Evolutionary conservation across 1,139 yeast species (phyloP).

Genomic region (Magnusiomyces paraingens): DNA sequence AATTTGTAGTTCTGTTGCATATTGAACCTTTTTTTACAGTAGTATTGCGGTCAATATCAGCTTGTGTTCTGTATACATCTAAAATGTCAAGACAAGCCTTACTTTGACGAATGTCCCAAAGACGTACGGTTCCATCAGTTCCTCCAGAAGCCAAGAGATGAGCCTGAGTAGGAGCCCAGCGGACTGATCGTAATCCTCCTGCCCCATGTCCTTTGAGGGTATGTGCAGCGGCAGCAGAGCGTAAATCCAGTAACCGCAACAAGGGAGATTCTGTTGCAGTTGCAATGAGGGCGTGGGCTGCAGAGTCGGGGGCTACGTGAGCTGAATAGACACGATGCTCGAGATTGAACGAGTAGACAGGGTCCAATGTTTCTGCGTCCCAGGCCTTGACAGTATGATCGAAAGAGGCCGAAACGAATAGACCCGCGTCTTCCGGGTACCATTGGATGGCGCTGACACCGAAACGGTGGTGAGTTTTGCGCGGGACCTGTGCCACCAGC

Average conservation of each 20-base stretch:
- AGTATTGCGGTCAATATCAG: background rate
- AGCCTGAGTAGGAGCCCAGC: conserved; percentile 69
- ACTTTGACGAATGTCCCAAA: conserved; percentile 76
- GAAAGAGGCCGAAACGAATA: conserved; percentile 77
- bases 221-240: conserved; percentile 65
- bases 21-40: conserved; percentile 6
- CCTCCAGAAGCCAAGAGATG: conserved; percentile 70
- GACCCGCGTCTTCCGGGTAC: conserved; percentile 89
- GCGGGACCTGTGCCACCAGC: conserved; percentile 34
- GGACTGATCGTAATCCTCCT: conserved; percentile 56
- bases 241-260: conserved; percentile 63
- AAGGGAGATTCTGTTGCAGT: conserved; percentile 66
- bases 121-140: conserved; percentile 49
- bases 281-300: conserved; percentile 53
- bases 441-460: conserved; percentile 73
- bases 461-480: conserved; percentile 54
- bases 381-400: conserved; percentile 74
- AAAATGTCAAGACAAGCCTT: conserved; percentile 56
- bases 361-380: conserved; percentile 61
- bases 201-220: conserved; percentile 54
- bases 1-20: conserved; percentile 15
- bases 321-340: conserved; percentile 37
- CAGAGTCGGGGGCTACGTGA: conserved; percentile 32
- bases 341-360: conserved; percentile 60
- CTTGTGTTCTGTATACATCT: conserved; percentile 39